Percentiles rank a stretch among this genome's conserved stretches.
Conservation (phyloP, 805 yeast genomes). For the Candida ulmi region DNA sequence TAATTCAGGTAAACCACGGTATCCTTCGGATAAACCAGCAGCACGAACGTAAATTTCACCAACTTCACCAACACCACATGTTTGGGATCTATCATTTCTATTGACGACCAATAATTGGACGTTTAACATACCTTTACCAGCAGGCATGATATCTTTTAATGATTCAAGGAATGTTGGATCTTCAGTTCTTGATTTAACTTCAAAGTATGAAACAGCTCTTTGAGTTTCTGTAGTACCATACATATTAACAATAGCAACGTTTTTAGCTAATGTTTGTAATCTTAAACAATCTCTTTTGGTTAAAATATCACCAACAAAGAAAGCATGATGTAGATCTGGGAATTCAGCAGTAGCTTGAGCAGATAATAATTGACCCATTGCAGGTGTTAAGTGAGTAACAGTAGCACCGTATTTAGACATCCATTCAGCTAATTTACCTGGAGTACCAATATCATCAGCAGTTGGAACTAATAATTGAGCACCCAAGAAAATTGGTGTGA, state of each 20-base stretch:
- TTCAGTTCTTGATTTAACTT: constrained; percentile 65
- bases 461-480: constrained; percentile 93
- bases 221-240: constrained; percentile 99
- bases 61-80: constrained; percentile 98
- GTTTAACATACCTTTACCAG: constrained; percentile 95
- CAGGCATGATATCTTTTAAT: constrained; percentile 95
- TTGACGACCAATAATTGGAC: constrained; percentile 94
- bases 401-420: constrained; percentile 87
- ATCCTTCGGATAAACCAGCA: constrained; percentile 96
- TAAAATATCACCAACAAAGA: constrained; percentile 95
- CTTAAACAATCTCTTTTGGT: constrained; percentile 96
- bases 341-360: constrained; percentile 91
- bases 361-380: constrained; percentile 96
- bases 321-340: constrained; percentile 87
- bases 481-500: constrained; percentile 94
- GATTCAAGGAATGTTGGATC: constrained; percentile 73
- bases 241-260: constrained; percentile 91
- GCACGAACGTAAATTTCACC: constrained; percentile 99
- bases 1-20: constrained; percentile 84
- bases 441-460: constrained; percentile 96
- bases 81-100: constrained; percentile 78
- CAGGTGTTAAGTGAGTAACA: constrained; percentile 97
- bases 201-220: constrained; percentile 93
- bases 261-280: constrained; percentile 85
- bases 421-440: constrained; percentile 97